These are phyloP conservation scores for Triangularia setosa DNA, from an alignment of 2,329 filamentous ascomycete genomes.

Conservation along the genomic window DNA sequence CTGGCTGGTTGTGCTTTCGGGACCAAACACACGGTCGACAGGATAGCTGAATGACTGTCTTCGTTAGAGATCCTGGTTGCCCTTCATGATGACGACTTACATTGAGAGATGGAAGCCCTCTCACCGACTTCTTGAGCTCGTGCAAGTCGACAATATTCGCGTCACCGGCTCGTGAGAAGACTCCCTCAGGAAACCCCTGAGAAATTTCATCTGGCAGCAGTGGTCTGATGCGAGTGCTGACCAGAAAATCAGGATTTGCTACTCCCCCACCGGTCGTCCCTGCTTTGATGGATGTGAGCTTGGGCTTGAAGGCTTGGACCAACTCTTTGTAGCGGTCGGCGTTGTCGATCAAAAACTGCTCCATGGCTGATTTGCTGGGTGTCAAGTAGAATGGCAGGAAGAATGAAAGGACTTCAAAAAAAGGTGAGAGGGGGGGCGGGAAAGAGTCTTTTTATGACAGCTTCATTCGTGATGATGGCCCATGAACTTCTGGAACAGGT, in stretches of 20 bases:
- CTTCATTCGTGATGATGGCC: background rate
- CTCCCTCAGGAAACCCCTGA: conserved; percentile 27
- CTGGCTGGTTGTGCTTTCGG: conserved; percentile 34
- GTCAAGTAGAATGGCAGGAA: background rate
- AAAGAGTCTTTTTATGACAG: too few species aligned
- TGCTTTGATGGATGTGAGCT: background rate
- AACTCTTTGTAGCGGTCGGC: conserved; percentile 29
- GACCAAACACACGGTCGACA: conserved; percentile 36
- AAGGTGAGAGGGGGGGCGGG: background rate
- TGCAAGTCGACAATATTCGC: conserved; percentile 35
- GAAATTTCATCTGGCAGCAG: conserved; percentile 34
- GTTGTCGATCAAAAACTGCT: conserved; percentile 33
- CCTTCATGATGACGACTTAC: conserved; percentile 14
- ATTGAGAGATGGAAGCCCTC: conserved; percentile 31
- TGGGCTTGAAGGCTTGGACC: conserved; percentile 29
- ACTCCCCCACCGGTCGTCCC: background rate
- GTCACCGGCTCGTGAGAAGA: conserved; percentile 25
- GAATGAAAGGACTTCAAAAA: background rate
- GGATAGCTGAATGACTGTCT: conserved; percentile 33
- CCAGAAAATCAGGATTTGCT: conserved; percentile 31
- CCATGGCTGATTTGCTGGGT: conserved; percentile 6
- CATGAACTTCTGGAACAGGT: background rate
- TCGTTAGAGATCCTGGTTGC: background rate
- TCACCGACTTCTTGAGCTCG: conserved; percentile 34
- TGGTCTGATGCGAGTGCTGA: conserved; percentile 37